Base-by-base conservation (phyloP, 805 yeast species). In the Yamadazyma paraphyllophila region DNA sequence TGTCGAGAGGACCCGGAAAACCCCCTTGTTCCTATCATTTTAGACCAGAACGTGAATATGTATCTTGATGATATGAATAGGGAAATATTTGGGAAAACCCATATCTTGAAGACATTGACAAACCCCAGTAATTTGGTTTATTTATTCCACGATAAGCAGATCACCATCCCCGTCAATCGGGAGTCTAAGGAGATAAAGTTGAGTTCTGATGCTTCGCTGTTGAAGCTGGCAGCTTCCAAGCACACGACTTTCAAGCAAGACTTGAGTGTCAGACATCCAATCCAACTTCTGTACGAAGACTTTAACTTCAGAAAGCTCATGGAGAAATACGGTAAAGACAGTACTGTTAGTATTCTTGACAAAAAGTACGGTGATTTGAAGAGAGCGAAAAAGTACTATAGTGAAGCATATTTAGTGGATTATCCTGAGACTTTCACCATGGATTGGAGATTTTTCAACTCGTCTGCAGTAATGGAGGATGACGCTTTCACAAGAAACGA, bases 371-470 rank as follows among this genome's bases (percentile, higher is more conserved):
- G 39, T 32, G 48, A 41, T n/a, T 36, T 40, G 1, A 48, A 44
- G 43, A 42, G 50, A 36, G 55, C 53, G 2, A 45, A 47, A 27
- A 49, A 36, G 31, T 49, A 51, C 35, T 51, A 39, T 25, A 30
- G 47, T 27, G 53, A 51, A 38, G 55, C 53, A 3, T 49, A 49
- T 30, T 27, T 47, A 33, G 14, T 17, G 12, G 50, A 47, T 1
- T 11, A 30, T n/a, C 41, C 41, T 24, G 43, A 30, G 0, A 13
- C 25, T 10, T 39, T 34, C 29, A 41, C 36, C 20, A 17, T 49
- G 27, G 55, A 51, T 39, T 51, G 49, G 46, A 51, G 52, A 33
- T 51, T 51, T 36, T 47, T 44, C 33, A 48, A 49, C 36, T 32
- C 44, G 26, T 27, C 43, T 4, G 34, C 38, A 7, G 39, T 47